Base-by-base conservation (phyloP, 805 yeast genomes). In the Saturnispora diversa region DNA sequence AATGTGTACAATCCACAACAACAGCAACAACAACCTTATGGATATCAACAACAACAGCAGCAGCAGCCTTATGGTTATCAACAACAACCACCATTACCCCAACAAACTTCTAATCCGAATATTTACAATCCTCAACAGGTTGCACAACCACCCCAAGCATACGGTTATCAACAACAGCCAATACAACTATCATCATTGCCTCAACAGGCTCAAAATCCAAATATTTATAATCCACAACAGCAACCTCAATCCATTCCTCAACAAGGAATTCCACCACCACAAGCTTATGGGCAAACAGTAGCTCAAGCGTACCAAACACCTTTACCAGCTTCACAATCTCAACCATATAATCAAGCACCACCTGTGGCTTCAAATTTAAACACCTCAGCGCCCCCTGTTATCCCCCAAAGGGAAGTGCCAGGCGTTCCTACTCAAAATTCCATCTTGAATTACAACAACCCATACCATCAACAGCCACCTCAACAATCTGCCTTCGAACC, bases 11-110 rank as follows among this genome's bases (percentile, higher is more conserved):
- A 28, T 3, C 41, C 27, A 17, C 44, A 36, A 20, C 44, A 27
- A 21, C 44, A 29, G 26, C 47, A 35, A 25, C 47, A 28, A 37
- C 58, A 33, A 35, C 49, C 28, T 12, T 54, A 25, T 33, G 46
- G 16, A 19, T 34, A 26, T 20, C 44, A 41, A 29, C 50, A 42
- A 32, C 46, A 36, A 27, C 43, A 34, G 27, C 42, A 34, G n/a
- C 49, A 34, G 28, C 50, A 42, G 22, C 44, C 27, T 17, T 38
- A 31, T 24, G 29, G 19, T 20, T 44, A 35, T 12, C 37, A 38
- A 17, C 49, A 31, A 27, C 50, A 42, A 32, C 38, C 37, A 20
- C 38, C 35, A 6, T 33, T 38, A 20, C 36, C 31, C 5, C 39
- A 41, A 21, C 45, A 40, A 10, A 47, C 40, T 30, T 40, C 15